These are phyloP conservation scores for Ogataea saltuana DNA, from an alignment of 805 yeast genomes.

Conservation along the genomic window DNA sequence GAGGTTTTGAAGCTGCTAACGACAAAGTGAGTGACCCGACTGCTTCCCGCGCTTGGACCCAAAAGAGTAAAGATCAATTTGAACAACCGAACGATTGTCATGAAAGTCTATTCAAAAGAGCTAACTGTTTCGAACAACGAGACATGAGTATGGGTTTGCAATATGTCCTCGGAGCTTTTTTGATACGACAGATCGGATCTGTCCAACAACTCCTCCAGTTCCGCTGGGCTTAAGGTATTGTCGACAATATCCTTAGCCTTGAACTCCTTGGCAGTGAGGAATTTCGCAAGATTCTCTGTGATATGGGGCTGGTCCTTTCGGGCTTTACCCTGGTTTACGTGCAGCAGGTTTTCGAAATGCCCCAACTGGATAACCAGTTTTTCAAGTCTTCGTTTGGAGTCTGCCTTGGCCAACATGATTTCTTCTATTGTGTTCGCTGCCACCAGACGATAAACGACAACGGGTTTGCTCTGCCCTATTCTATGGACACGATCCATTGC, in stretches of 20 bases:
- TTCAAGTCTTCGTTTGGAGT: conserved; percentile 76
- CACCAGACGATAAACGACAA: conserved; percentile 75
- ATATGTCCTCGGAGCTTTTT: conserved; percentile 4
- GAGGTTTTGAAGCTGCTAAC: conserved; percentile 31
- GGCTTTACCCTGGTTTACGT: conserved; percentile 8
- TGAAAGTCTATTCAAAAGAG: conserved; percentile 26
- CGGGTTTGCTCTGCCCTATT: conserved; percentile 87
- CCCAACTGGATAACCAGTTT: conserved; percentile 73
- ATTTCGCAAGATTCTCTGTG: conserved; percentile 39
- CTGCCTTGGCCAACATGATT: conserved; percentile 73
- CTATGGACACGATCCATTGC: conserved; percentile 96
- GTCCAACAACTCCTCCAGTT: conserved; percentile 51
- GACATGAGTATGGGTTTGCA: conserved; percentile 25
- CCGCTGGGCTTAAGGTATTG: conserved; percentile 39
- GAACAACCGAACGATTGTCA: not conserved
- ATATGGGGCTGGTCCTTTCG: conserved; percentile 20
- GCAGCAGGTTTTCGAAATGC: conserved; percentile 44
- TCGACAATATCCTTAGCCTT: conserved; percentile 22
- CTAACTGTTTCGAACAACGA: conserved; percentile 40
- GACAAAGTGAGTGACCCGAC: not conserved
- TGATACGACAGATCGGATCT: conserved; percentile 46
- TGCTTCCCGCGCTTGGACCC: too few relatives aligned
- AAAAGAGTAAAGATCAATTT: too few relatives aligned
- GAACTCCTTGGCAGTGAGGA: conserved; percentile 41
- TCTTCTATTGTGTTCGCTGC: conserved; percentile 83